Evolutionary conservation across 2,329 filamentous ascomycete species (phyloP).

Genomic region (Neodidymelliopsis sp.): DNA sequence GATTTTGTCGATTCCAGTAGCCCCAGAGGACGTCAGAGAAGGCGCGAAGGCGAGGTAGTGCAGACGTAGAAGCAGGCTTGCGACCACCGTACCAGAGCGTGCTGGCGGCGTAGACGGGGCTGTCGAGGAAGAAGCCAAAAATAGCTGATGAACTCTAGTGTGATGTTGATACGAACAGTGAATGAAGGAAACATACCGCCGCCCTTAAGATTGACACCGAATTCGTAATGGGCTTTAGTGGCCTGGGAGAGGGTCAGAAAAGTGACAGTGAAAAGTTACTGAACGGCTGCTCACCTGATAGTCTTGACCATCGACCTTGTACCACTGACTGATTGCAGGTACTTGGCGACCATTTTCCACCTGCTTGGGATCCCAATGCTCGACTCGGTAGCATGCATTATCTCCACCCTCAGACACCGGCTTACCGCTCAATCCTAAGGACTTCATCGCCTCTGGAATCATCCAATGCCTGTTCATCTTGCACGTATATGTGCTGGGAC

Average conservation of each 20-base stretch:
- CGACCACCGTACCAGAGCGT: conserved; percentile 14
- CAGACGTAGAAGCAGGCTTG: background rate
- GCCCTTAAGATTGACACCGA: conserved; percentile 19
- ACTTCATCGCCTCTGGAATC: conserved; percentile 10
- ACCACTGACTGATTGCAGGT: conserved; percentile 23
- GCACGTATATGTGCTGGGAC: conserved; percentile 15
- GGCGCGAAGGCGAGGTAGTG: conserved; percentile 23
- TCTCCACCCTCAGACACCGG: conserved; percentile 22
- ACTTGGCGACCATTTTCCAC: conserved; percentile 15
- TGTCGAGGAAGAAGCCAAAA: conserved; percentile 23
- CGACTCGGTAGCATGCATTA: conserved; percentile 20
- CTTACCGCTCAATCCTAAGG: conserved; percentile 17
- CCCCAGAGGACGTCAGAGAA: conserved; percentile 34
- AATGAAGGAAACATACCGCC: conserved; percentile 3
- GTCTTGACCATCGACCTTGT: conserved; percentile 18
- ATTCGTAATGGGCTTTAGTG: conserved; percentile 27
- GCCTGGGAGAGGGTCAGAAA: conserved; percentile 11
- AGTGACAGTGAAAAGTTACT: too few relatives aligned
- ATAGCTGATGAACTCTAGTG: conserved; percentile 7
- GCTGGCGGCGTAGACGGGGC: conserved; percentile 14
- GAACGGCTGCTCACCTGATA: conserved; percentile 15
- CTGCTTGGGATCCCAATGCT: conserved; percentile 24
- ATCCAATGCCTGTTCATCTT: conserved; percentile 23
- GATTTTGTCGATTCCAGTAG: conserved; percentile 24
- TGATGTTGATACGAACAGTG: background rate